These are phyloP conservation scores for Cantharellus anzutake DNA, from an alignment of 768 basidiomycete species.

Conservation along the genomic window DNA sequence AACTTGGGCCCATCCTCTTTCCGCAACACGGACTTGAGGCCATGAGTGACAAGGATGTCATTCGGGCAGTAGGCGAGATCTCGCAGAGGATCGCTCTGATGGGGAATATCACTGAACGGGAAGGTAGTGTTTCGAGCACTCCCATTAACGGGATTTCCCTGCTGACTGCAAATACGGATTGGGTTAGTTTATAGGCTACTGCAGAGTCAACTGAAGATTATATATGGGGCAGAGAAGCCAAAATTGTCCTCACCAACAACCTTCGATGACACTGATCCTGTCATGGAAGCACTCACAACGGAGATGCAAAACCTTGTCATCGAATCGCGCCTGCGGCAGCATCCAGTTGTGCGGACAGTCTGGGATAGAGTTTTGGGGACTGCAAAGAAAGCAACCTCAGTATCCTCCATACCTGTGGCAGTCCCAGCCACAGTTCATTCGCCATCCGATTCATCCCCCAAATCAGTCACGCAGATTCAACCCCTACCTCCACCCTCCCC, in stretches of 20 bases:
- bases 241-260: neutral
- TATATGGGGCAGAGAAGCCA: neutral
- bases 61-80: neutral
- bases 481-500: neutral
- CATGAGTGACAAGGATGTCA: constrained; percentile 2
- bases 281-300: neutral
- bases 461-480: neutral
- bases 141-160: no score
- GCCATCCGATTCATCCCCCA: neutral
- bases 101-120: constrained; percentile 30
- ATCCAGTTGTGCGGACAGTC: neutral
- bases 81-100: constrained; percentile 19
- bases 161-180: no score
- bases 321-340: neutral
- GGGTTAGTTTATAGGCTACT: no score
- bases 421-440: neutral
- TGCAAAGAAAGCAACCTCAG: neutral
- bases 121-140: constrained; percentile 22
- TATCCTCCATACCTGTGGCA: neutral
- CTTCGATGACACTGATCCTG: neutral
- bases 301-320: neutral
- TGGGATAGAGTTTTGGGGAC: neutral
- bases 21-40: constrained; percentile 13
- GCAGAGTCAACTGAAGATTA: no score
- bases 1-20: constrained; percentile 50